These are phyloP conservation scores for Canavalia gladiata DNA, from an alignment of 306 rosid genomes.

Conservation along the genomic window DNA sequence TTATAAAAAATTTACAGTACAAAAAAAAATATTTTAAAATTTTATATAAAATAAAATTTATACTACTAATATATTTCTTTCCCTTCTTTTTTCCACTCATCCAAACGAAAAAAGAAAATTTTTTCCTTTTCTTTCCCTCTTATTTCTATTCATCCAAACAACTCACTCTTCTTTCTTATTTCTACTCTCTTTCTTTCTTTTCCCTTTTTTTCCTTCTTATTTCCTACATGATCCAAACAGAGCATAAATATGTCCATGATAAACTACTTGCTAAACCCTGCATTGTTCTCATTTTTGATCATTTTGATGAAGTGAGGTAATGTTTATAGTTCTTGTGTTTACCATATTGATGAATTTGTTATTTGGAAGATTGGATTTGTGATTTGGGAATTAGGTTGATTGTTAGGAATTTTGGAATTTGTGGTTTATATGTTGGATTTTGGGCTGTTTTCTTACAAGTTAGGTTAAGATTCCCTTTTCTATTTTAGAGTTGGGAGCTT, in stretches of 20 bases:
- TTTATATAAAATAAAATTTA: too few species aligned
- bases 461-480: not conserved
- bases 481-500: not conserved
- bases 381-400: not conserved
- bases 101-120: too few species aligned
- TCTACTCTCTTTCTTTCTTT: too few species aligned
- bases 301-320: conserved; percentile 14
- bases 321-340: conserved; percentile 7
- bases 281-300: conserved; percentile 19
- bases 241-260: not conserved
- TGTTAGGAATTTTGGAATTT: not conserved
- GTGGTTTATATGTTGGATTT: not conserved
- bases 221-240: too few species aligned
- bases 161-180: too few species aligned
- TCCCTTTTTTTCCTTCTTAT: too few species aligned
- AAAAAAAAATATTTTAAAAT: too few species aligned
- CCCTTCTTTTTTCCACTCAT: too few species aligned
- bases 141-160: too few species aligned
- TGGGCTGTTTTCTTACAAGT: conserved; percentile 20
- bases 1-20: too few species aligned
- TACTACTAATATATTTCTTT: too few species aligned
- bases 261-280: conserved; percentile 2
- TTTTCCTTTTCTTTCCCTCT: too few species aligned
- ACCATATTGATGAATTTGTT: conserved; percentile 10
- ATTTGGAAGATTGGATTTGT: conserved; percentile 10